Conservation (phyloP, 2,329 filamentous ascomycete species). For the Xylaria sp. region DNA sequence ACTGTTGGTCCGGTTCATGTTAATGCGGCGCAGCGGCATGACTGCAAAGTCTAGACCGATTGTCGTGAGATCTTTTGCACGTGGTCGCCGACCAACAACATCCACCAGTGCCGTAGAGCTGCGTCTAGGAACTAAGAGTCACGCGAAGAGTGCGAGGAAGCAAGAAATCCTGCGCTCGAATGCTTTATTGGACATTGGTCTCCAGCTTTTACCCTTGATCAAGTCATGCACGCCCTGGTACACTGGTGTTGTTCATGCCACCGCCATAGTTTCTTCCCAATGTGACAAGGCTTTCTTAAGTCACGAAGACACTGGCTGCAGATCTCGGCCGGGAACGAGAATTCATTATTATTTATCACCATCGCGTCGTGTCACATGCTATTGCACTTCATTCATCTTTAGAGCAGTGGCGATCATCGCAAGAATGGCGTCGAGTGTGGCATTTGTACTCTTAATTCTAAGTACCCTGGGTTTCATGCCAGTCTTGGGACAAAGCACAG, state of each 20-base stretch:
- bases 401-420: slow-evolving; percentile 3
- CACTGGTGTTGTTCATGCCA: background rate
- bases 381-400: slow-evolving; percentile 3
- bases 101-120: background rate
- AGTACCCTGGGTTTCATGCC: slow-evolving; percentile 3
- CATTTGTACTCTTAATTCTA: slow-evolving; percentile 3
- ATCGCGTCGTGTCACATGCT: background rate
- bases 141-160: background rate
- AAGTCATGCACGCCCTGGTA: background rate
- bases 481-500: slow-evolving; percentile 12
- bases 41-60: slow-evolving; percentile 1
- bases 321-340: background rate
- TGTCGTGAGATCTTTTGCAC: background rate
- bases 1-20: slow-evolving; percentile 2
- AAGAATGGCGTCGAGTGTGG: slow-evolving; percentile 6
- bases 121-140: background rate
- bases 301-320: slow-evolving; percentile 4
- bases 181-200: slow-evolving; percentile 9
- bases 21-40: background rate
- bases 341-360: slow-evolving; percentile 1
- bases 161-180: background rate
- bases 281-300: background rate
- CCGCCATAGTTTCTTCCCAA: background rate
- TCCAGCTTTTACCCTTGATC: background rate
- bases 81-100: slow-evolving; percentile 1